These are phyloP conservation scores for Globisporangium paddicum DNA, from an alignment of 352 stramenopile species.

Conservation along the genomic window DNA sequence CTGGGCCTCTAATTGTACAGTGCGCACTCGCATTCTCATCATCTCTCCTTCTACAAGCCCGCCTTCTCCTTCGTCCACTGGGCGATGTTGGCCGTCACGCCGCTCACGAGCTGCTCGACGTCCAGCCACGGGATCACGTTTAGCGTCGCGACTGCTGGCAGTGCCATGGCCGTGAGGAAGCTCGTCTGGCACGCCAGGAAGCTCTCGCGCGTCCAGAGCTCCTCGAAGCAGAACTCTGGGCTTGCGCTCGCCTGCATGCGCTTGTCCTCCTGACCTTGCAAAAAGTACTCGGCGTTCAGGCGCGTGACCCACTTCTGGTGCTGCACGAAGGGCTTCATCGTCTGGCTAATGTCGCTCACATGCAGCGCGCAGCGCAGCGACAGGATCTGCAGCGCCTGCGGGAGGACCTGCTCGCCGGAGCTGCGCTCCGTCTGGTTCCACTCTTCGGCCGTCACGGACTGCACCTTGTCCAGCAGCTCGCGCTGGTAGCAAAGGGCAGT, in stretches of 20 bases:
- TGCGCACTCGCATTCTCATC: neutral
- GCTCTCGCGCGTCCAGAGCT: slow-evolving; percentile 39
- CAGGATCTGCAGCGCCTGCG: slow-evolving; percentile 43
- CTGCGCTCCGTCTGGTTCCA: slow-evolving; percentile 30
- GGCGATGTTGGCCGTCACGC: slow-evolving; percentile 54
- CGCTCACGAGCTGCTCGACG: slow-evolving; percentile 41
- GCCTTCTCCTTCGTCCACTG: slow-evolving; percentile 27
- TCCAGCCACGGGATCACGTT: slow-evolving; percentile 64
- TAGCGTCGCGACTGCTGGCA: slow-evolving; percentile 47
- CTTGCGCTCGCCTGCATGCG: slow-evolving; percentile 32
- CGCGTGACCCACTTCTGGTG: slow-evolving; percentile 74
- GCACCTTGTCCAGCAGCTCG: slow-evolving; percentile 56
- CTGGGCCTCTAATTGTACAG: slow-evolving; percentile 12
- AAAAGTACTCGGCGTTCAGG: slow-evolving; percentile 67
- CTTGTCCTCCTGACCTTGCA: slow-evolving; percentile 61
- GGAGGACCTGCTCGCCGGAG: slow-evolving; percentile 21
- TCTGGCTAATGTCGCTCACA: slow-evolving; percentile 80
- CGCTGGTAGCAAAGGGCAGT: slow-evolving; percentile 81
- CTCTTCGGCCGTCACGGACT: slow-evolving; percentile 27
- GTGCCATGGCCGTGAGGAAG: slow-evolving; percentile 52
- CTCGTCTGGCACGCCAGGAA: slow-evolving; percentile 56
- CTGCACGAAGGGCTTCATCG: slow-evolving; percentile 74
- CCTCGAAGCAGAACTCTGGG: slow-evolving; percentile 48
- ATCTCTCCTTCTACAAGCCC: slow-evolving; percentile 3
- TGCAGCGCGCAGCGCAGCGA: slow-evolving; percentile 69